phyloP scores from a whole-genome alignment of 2,329 filamentous ascomycete genomes.

The Tolypocladium endophyticum region DNA sequence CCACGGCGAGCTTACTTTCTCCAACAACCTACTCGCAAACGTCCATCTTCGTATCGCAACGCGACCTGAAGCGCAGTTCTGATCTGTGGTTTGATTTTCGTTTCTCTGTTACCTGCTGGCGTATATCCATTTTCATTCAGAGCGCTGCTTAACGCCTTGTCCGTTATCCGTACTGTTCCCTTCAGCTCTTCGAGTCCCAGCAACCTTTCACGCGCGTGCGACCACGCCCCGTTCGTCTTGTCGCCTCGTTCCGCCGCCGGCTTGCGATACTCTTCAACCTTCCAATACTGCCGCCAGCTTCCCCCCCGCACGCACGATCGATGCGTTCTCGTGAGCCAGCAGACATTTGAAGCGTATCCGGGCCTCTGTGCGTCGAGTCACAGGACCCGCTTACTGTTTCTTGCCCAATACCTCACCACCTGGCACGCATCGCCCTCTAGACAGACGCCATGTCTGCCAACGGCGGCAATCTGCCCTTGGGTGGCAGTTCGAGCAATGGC shows the following conservation, averaged over 20 bases:
- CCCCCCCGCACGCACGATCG: not conserved
- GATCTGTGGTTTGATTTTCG: not conserved
- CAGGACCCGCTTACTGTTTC: constrained; percentile 3
- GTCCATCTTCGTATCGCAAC: not conserved
- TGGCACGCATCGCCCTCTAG: constrained; percentile 1
- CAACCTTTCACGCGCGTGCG: not conserved
- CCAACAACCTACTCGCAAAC: not conserved
- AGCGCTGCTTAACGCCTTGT: not conserved
- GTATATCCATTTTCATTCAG: not conserved
- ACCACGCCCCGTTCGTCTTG: not conserved
- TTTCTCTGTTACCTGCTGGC: not conserved
- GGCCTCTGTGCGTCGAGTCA: not conserved
- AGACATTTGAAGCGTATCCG: not conserved
- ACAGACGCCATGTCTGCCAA: constrained; percentile 23
- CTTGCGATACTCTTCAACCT: not conserved
- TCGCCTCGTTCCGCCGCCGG: not conserved
- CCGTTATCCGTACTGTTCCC: not conserved
- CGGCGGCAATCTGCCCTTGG: constrained; percentile 20
- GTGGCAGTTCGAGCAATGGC: constrained; percentile 22
- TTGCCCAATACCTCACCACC: constrained; percentile 3
- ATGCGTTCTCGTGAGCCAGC: not conserved
- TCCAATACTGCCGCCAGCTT: not conserved
- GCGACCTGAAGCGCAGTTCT: not conserved
- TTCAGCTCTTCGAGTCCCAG: not conserved
- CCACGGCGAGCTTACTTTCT: not conserved